Base-by-base conservation (phyloP, 225 moss, liverwort and hornwort genomes). In the Asterella californica region DNA sequence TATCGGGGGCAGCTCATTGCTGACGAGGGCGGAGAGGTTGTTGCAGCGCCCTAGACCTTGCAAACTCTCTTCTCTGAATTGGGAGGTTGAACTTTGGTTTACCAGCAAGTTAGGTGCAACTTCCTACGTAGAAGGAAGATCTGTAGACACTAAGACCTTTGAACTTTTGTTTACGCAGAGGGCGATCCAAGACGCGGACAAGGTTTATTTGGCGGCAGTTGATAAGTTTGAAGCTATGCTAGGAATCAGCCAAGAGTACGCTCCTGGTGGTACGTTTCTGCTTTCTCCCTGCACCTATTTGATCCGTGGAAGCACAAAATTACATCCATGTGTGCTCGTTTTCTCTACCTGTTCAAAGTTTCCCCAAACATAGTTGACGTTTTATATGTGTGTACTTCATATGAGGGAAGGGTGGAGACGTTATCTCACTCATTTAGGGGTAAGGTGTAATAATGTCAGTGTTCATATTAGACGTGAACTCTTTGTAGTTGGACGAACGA, bases 211-310 rank as follows among this genome's bases (percentile, higher is more conserved):
- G 81, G 96, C 96, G 78, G 96, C 96, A 55, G 91, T 92, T 65
- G 96, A 96, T 78, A 96, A 96, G 85, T 96, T 96, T 76, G 96
- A 96, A 83, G 96, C 96, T 66, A 90, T 96, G 92, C 82, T 94
- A 59, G 90, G 96, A 67, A 85, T 94, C 30, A 90, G 90, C 82
- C 89, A 94, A 74, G 83, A 83, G 47, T 94, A 91, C 27, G 90
- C 91, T 14, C 79, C 88, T 83, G 94, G 96, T 84, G 94, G 96
- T 93, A 75, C 59, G 84, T 80, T 34, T 0, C 21, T 24, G 22
- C 59, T 24, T 61, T 48, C 10, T 46, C 65, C 65, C 25, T 14
- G 22, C 12, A 4, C 29, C 52, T 45, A 4, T 69, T 69, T 15
- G 30, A 45, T 45, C 29, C 67, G 67, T 67, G 2, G 32, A 2